Evolutionary conservation across 2,329 filamentous ascomycete genomes (phyloP).

Genomic region (Thielaviopsis populi): DNA sequence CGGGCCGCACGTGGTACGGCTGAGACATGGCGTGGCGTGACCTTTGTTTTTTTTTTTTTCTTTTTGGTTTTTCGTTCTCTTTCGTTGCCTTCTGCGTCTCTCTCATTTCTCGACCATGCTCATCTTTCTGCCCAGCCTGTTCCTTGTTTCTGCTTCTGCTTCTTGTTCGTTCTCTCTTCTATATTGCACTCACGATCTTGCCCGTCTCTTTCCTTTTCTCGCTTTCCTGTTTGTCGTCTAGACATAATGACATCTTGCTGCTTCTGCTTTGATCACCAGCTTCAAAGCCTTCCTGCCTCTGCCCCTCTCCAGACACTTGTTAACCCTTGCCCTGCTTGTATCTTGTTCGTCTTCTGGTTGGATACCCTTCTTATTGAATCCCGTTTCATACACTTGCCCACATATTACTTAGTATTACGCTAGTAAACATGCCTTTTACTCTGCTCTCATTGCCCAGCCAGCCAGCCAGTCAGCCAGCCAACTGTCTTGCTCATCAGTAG

Average conservation of each 20-base stretch:
- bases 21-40: not conserved
- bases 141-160: too few species aligned
- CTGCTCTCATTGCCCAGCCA: not conserved
- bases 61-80: not conserved
- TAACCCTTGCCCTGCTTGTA: not conserved
- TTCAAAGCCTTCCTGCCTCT: not conserved
- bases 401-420: not conserved
- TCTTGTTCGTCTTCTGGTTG: conserved; percentile 10
- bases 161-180: not conserved
- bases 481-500: too few species aligned
- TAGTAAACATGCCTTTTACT: not conserved
- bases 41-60: not conserved
- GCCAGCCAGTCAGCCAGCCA: too few species aligned
- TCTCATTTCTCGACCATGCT: not conserved
- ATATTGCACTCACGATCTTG: not conserved
- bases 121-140: not conserved
- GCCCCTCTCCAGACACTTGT: not conserved
- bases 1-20: conserved; percentile 34
- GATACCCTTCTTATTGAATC: conserved; percentile 6
- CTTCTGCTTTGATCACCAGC: not conserved
- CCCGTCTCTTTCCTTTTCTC: not conserved
- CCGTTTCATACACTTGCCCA: not conserved
- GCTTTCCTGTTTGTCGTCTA: not conserved
- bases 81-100: not conserved
- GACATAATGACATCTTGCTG: not conserved